Conservation (phyloP, 305 asterid genomes). For the Rubia occidens region DNA sequence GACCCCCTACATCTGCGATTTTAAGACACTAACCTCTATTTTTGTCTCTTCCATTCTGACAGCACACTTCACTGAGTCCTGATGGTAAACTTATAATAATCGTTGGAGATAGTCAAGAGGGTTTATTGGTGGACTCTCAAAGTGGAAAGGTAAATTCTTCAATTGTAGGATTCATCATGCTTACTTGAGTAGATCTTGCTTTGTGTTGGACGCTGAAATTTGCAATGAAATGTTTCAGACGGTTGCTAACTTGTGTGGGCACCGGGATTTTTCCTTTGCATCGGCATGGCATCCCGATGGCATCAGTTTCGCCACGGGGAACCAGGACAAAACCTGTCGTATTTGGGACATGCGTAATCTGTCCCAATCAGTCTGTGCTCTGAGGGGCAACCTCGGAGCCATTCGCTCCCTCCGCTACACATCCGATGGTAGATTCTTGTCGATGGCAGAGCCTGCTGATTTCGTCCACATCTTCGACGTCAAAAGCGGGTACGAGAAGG, state of each 20-base stretch:
- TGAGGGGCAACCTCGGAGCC: conserved; percentile 70
- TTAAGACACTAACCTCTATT: conserved; percentile 8
- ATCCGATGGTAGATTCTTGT: conserved; percentile 61
- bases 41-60: conserved; percentile 19
- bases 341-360: conserved; percentile 63
- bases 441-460: conserved; percentile 81
- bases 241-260: conserved; percentile 39
- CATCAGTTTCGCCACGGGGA: conserved; percentile 65
- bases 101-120: conserved; percentile 72
- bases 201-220: neutral
- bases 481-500: conserved; percentile 48
- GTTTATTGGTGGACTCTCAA: conserved; percentile 58
- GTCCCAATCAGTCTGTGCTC: conserved; percentile 36
- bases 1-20: neutral
- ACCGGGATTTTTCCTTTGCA: conserved; percentile 62
- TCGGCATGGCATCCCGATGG: conserved; percentile 84
- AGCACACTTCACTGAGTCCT: conserved; percentile 84
- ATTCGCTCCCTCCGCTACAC: conserved; percentile 58
- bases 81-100: conserved; percentile 62
- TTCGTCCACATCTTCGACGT: conserved; percentile 65
- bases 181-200: neutral
- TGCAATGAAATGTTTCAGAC: conserved; percentile 28
- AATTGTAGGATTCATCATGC: neutral
- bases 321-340: conserved; percentile 66
- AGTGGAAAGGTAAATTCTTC: conserved; percentile 52